A percentile compares a stretch with the other conserved stretches of the same genome.
Conservation (phyloP, 106 monocot species). For the Amphibolis antarctica region DNA sequence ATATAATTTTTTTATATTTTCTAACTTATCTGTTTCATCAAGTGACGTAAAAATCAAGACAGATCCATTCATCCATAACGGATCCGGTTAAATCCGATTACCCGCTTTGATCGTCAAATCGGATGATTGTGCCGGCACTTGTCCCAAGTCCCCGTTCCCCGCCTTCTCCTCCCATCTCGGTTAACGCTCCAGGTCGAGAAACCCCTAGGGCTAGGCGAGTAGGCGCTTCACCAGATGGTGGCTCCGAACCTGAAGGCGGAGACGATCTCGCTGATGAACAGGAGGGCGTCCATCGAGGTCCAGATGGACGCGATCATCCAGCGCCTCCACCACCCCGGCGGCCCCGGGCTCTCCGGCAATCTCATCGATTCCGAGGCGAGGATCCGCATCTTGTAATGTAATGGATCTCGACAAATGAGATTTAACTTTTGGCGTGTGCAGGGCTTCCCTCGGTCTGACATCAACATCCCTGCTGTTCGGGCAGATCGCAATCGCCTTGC, state of each 20-base stretch:
- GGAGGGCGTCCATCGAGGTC: slow-evolving; percentile 13
- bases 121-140: no score
- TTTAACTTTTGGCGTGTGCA: slow-evolving; percentile 4
- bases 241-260: slow-evolving; percentile 51
- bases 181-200: no score
- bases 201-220: no score
- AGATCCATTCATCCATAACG: no score
- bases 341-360: slow-evolving; percentile 62
- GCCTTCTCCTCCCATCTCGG: no score
- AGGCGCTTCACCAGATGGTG: slow-evolving; percentile 17
- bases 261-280: slow-evolving; percentile 17
- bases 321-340: slow-evolving; percentile 16
- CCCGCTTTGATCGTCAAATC: no score
- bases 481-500: slow-evolving; percentile 23
- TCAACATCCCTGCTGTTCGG: slow-evolving; percentile 23
- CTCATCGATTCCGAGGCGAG: slow-evolving; percentile 69
- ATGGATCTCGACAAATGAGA: neutral
- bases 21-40: no score
- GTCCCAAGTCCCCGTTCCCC: no score
- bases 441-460: slow-evolving; percentile 37
- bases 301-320: slow-evolving; percentile 24
- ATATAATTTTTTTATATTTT: no score
- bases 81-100: no score
- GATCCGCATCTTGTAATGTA: neutral
- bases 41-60: no score